Base-by-base conservation (phyloP, 257 asterid species). In the Solanum bulbocastanum region DNA sequence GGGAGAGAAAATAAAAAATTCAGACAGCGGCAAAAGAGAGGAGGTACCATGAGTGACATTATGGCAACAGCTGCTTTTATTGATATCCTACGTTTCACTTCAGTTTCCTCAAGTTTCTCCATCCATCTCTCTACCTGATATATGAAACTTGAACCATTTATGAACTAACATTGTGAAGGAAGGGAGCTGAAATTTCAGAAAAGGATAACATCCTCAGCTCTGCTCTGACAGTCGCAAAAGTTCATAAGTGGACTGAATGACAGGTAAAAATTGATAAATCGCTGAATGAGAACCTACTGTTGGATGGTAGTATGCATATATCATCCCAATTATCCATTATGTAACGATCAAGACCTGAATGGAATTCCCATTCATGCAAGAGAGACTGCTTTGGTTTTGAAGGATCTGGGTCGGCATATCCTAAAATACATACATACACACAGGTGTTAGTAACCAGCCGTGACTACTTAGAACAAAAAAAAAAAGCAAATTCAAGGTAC, bases 51-150 rank as follows among this genome's bases (percentile, higher is more conserved):
- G 90, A 93, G 89, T 79, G 98, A 87, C 90, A 91, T 86, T 30
- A 91, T 91, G 83, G 91, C 91, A 71, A 92, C 92, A 86, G 89
- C 87, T 11, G 94, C 74, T 91, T 96, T 96, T 87, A 96, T 92
- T 35, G 91, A 91, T 91, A 92, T 92, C 91, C 96, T 92, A 89
- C 92, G 96, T 87, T 92, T 96, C 32, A 84, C 87, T 91, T 96
- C 98, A 88, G 95, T 89, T 92, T 96, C 99, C 94, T 96, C 98
- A 93, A 96, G 91, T 88, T 95, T 96, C 84, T 96, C 99, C 99
- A 95, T 93, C 98, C 97, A 95, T 90, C 93, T 93, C 92, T 95
- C 99, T 35, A 96, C 98, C 98, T 96, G 87, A 33, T 87, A 86
- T n/a, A 66, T 49, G 88, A 73, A 88, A 90, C 88, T 71, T 65